phyloP scores from a whole-genome alignment of 768 basidiomycete species.

The Obba rivulosa region DNA sequence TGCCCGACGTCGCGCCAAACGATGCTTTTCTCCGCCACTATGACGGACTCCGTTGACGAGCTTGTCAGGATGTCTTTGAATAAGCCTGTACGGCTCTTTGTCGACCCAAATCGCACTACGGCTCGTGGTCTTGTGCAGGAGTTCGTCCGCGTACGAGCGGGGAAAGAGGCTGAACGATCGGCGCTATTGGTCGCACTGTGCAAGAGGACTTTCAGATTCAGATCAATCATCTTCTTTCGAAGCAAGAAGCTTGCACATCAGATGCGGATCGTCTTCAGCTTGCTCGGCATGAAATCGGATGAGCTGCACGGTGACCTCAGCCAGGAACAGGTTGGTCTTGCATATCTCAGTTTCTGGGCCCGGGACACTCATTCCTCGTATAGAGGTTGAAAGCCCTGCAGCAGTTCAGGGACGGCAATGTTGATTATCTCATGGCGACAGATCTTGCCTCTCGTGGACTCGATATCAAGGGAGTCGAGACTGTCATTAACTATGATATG shows the following conservation, averaged over 20 bases:
- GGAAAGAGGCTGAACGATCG: conserved; percentile 71
- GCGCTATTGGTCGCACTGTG: conserved; percentile 78
- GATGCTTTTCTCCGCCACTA: conserved; percentile 98
- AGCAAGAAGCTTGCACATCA: conserved; percentile 98
- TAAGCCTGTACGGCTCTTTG: conserved; percentile 91
- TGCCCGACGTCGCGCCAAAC: conserved; percentile 90
- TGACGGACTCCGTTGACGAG: conserved; percentile 95
- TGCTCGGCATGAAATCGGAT: conserved; percentile 84
- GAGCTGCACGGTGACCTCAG: conserved; percentile 95
- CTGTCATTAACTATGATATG: conserved; percentile 99
- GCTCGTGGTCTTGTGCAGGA: conserved; percentile 88
- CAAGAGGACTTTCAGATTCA: conserved; percentile 78
- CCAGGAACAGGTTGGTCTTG: conserved; percentile 77
- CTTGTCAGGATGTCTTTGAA: conserved; percentile 89
- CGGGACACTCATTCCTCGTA: conserved; percentile 4
- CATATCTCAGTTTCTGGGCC: conserved; percentile 10
- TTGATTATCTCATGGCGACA: conserved; percentile 94
- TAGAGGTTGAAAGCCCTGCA: conserved; percentile 85
- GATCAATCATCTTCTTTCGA: conserved; percentile 88
- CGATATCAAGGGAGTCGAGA: conserved; percentile 96
- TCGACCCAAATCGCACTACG: conserved; percentile 87
- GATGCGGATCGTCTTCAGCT: conserved; percentile 87
- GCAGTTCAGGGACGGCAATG: conserved; percentile 78
- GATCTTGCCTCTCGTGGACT: conserved; percentile 93
- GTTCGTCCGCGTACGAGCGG: conserved; percentile 86